phyloP scores from a whole-genome alignment of 306 rosid species.

The Acacia confusa region DNA sequence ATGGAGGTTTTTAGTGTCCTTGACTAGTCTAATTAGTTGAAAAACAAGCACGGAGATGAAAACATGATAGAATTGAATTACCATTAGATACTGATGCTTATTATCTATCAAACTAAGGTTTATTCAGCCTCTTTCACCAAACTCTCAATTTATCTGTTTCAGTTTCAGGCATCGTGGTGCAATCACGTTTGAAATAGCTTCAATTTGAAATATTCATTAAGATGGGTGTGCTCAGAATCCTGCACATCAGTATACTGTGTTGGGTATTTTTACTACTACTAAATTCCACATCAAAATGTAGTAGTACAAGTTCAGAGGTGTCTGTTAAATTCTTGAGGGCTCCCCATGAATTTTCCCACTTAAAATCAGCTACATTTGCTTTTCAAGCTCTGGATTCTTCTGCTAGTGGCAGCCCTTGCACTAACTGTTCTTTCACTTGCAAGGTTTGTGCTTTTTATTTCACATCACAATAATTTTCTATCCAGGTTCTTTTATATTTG shows the following conservation, averaged over 20 bases:
- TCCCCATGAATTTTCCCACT: conserved; percentile 75
- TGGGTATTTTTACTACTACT: conserved; percentile 43
- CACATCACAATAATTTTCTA: conserved; percentile 2
- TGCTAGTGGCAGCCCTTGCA: conserved; percentile 37
- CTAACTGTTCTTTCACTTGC: conserved; percentile 70
- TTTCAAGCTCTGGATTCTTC: conserved; percentile 52
- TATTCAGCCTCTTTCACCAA: background rate
- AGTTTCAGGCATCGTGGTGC: background rate
- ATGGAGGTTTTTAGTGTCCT: no score
- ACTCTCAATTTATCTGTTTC: background rate
- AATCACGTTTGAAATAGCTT: background rate
- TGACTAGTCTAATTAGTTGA: no score
- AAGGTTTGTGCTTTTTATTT: conserved; percentile 49
- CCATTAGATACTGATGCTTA: no score
- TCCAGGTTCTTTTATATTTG: background rate
- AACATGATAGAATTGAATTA: background rate
- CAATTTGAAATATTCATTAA: conserved; percentile 23
- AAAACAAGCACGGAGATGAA: no score
- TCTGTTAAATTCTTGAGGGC: conserved; percentile 71
- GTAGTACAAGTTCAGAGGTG: conserved; percentile 49
- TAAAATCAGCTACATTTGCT: conserved; percentile 68
- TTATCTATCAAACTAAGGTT: background rate
- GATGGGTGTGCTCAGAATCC: conserved; percentile 52
- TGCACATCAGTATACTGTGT: conserved; percentile 36
- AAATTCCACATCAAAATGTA: conserved; percentile 43